A percentile compares a stretch with the other conserved stretches of the same genome.
These are phyloP conservation scores for Pichia phayaonensis DNA, from an alignment of 805 yeast genomes.

Conservation along the genomic window DNA sequence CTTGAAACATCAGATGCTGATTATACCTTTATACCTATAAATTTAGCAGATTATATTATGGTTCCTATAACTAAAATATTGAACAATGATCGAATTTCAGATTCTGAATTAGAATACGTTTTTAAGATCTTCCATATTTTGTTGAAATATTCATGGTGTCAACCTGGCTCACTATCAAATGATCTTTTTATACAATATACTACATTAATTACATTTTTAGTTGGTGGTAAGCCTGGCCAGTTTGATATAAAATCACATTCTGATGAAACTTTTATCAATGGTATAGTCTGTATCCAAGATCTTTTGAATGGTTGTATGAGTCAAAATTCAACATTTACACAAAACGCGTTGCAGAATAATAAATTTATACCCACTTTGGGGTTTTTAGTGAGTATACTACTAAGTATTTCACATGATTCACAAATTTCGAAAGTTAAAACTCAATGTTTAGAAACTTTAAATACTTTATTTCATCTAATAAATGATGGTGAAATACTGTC, in stretches of 20 bases:
- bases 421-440: constrained; percentile 24
- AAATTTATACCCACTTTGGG: constrained; percentile 38
- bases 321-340: constrained; percentile 20
- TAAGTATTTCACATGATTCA: constrained; percentile 29
- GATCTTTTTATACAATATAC: constrained; percentile 38
- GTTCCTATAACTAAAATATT: constrained; percentile 51
- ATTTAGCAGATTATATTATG: constrained; percentile 54
- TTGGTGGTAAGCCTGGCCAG: constrained; percentile 39
- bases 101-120: constrained; percentile 37
- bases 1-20: background rate
- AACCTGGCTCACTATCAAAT: constrained; percentile 28
- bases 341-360: constrained; percentile 25
- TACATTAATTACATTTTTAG: constrained; percentile 38
- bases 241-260: constrained; percentile 24
- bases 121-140: constrained; percentile 38
- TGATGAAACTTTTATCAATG: constrained; percentile 31
- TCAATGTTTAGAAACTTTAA: constrained; percentile 29
- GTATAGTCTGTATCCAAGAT: constrained; percentile 25
- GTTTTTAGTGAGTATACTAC: constrained; percentile 37
- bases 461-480: constrained; percentile 27
- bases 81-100: constrained; percentile 38
- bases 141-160: constrained; percentile 42
- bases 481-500: constrained; percentile 44
- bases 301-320: constrained; percentile 28
- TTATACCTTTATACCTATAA: constrained; percentile 24